Percentiles rank a stretch among this genome's conserved stretches.
Evolutionary conservation across 2,329 filamentous ascomycete genomes (phyloP).

Genomic region (Exserohilum turcica): DNA sequence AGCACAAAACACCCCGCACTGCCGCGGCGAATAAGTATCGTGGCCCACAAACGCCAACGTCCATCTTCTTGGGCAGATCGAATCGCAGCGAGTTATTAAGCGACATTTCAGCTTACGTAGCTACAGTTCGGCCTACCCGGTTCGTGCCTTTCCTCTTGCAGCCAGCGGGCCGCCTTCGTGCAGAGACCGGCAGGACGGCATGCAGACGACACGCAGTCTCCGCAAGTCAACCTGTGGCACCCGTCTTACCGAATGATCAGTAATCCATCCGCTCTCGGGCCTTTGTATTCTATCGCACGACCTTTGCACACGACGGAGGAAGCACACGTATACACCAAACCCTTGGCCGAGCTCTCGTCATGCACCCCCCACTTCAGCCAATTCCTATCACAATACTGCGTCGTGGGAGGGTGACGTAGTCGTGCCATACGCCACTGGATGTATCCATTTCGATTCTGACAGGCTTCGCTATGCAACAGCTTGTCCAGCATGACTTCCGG

Average conservation of each 20-base stretch:
- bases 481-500: background rate
- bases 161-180: background rate
- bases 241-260: background rate
- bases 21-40: background rate
- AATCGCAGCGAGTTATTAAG: conserved; percentile 4
- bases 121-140: background rate
- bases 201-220: background rate
- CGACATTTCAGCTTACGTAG: conserved; percentile 1
- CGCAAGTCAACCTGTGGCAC: background rate
- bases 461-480: background rate
- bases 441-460: background rate
- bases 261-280: background rate
- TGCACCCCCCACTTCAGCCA: background rate
- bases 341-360: background rate
- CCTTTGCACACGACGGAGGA: background rate
- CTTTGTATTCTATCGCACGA: background rate
- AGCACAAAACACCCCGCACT: background rate
- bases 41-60: background rate
- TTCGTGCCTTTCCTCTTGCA: background rate
- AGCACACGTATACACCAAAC: background rate
- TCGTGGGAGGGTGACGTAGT: background rate
- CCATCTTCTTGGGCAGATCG: background rate
- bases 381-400: background rate
- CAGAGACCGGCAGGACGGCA: background rate
- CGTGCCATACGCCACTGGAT: background rate